Conservation (phyloP, 2,329 filamentous ascomycete genomes). For the Phialophora chinensis region DNA sequence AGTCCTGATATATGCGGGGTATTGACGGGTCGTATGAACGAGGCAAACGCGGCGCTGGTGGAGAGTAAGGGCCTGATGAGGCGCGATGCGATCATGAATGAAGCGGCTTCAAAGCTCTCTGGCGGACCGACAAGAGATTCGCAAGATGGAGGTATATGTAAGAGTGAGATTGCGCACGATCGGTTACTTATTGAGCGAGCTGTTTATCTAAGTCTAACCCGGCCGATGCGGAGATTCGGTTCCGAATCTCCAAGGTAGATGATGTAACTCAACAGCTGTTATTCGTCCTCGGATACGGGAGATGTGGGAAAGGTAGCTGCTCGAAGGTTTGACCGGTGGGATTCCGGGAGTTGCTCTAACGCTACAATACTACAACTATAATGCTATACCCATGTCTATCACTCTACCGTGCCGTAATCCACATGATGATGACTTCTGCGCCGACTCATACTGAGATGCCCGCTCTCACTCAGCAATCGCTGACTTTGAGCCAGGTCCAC, state of each 20-base stretch:
- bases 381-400: conserved; percentile 12
- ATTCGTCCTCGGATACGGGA: neutral
- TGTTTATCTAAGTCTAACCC: neutral
- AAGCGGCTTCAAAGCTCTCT: neutral
- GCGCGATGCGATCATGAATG: conserved; percentile 34
- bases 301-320: too few species aligned
- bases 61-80: conserved; percentile 33
- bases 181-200: neutral
- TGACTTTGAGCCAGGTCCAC: conserved; percentile 40
- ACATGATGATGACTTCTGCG: conserved; percentile 27
- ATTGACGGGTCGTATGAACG: conserved; percentile 31
- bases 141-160: neutral
- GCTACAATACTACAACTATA: neutral
- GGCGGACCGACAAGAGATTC: neutral
- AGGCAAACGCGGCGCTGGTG: conserved; percentile 27
- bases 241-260: neutral
- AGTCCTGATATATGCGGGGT: conserved; percentile 26
- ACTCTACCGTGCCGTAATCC: conserved; percentile 34
- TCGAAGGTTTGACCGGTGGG: neutral
- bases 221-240: conserved; percentile 6
- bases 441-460: conserved; percentile 31
- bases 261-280: neutral
- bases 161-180: neutral
- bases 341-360: neutral
- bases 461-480: conserved; percentile 37